Base-by-base conservation (phyloP, 169 alveolate species). In the Fabrea salina region DNA sequence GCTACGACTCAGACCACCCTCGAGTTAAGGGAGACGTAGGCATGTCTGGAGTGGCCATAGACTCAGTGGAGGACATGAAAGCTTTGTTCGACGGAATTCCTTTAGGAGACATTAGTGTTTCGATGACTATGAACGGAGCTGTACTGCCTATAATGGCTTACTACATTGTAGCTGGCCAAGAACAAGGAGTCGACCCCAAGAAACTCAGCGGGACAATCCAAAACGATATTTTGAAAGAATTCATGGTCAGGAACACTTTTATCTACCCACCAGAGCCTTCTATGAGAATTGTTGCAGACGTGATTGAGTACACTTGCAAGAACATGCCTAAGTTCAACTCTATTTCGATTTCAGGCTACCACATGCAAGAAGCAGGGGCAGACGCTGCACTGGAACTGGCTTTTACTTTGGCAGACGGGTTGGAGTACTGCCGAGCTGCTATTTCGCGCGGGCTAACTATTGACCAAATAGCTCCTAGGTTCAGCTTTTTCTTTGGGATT, bases 1-100 rank as follows among this genome's bases (percentile, higher is more conserved):
- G 91, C 2, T 85, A 85, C 53, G 91, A 85, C 58, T 75, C 86
- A 0, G 88, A 80, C 40, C 91, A 85, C 54, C 88, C 86, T 30
- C 39, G 91, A 59, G 91, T 85, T 4, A 75, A 33, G 8, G 91
- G 91, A 2, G 91, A 85, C 71, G 91, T 85, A 19, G 91, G 91
- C n/a, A 85, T 85, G 91, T 87, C 91, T 6, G 91, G 91, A 19
- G 91, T 85, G 40, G 91, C 91, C 39, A 85, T 85, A 33, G 91
- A 85, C 44, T 56, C 88, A 27, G 91, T 85, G 13, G 91, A 85
- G 37, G 91, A 85, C 53, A 59, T 85, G 84, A 85, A 85, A 61
- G 82, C 68, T 44, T 80, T 85, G 3, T 81, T 85, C 37, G 88
- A 79, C 50, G 85, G 78, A 8, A 85, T 85, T n/a, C 88, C 91